Base-by-base conservation (phyloP, 208 protist genomes). In the Leishmania amazonensis region DNA sequence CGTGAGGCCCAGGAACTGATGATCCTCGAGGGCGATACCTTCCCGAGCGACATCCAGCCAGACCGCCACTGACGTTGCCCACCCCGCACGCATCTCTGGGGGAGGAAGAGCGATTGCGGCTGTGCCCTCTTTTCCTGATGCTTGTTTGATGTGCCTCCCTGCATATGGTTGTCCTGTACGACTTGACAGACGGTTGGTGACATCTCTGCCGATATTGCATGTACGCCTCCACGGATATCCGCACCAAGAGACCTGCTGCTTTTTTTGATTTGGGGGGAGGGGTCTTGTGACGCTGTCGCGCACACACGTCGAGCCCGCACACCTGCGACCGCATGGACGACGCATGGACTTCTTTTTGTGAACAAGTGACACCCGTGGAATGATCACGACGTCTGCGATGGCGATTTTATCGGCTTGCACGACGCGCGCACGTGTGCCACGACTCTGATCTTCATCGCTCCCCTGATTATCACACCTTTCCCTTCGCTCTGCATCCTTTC, bases 1-100 rank as follows among this genome's bases (percentile, higher is more conserved):
- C 88, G 94, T 54, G 94, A 97, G 64, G 94, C 94, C 3, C 93
- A 97, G 81, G 94, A 97, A 81, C 88, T 97, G 51, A 97, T 97
- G 93, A 93, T 97, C 51, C 78, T 97, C 42, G 94, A 97, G 76
- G 94, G 90, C 49, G 88, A 95, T 76, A 88, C 76, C 42, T 97
- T 97, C 88, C 60, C 91, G 78, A 93, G 87, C 67, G 94, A 97
- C 83, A 96, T 97, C 81, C 94, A 40, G 31, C 21, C 65, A 8
- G 17, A 72, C 38, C 35, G 65, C 19, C 17, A 21, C 65, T 47
- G 35, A 53, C 1, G 47, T 24, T 74, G 42, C 70, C n/a, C 24
- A 53, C 24, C n/a, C 28, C 31, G 15, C 17, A 2, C 8, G 45
- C 45, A 8, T 49, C 45, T 49, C 45, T 35, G 31, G 45, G 45